A percentile compares a stretch with the other conserved stretches of the same genome.
These are phyloP conservation scores for Zymoseptoria crescenta DNA, from an alignment of 2,329 filamentous ascomycete genomes.

Conservation along the genomic window DNA sequence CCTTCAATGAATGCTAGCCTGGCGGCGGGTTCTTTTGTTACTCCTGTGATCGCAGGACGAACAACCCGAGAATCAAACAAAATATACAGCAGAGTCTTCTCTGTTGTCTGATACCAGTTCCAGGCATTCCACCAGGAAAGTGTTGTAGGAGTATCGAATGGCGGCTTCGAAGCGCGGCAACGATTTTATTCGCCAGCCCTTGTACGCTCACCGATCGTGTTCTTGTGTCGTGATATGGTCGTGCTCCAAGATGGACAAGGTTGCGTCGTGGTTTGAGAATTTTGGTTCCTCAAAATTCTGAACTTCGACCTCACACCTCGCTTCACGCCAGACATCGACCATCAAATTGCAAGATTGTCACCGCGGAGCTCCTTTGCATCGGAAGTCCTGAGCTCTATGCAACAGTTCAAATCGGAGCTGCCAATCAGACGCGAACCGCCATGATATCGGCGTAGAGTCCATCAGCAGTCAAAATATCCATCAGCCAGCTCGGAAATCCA, in stretches of 20 bases:
- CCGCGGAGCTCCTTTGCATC: neutral
- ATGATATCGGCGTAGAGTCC: neutral
- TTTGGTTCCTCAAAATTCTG: neutral
- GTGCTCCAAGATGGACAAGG: neutral
- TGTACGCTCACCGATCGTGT: neutral
- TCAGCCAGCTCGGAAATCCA: neutral
- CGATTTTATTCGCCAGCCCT: too few relatives aligned
- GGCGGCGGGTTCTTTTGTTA: too few relatives aligned
- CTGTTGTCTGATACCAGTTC: too few relatives aligned
- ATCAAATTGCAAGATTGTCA: neutral
- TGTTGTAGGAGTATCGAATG: too few relatives aligned
- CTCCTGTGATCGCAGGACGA: too few relatives aligned
- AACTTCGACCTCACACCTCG: neutral
- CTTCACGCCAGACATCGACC: neutral
- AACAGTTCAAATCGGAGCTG: neutral
- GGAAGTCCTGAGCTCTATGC: neutral
- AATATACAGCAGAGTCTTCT: too few relatives aligned
- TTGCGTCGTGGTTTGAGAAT: neutral
- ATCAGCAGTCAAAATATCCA: neutral
- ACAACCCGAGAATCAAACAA: too few relatives aligned
- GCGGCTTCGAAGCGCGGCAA: too few relatives aligned
- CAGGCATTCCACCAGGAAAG: too few relatives aligned
- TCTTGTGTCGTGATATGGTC: neutral
- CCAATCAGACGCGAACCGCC: neutral
- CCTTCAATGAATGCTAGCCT: too few relatives aligned